Percentiles rank a stretch among this genome's conserved stretches.
Conservation (phyloP, 2,329 filamentous ascomycete species). For the Annulohypoxylon truncatum region DNA sequence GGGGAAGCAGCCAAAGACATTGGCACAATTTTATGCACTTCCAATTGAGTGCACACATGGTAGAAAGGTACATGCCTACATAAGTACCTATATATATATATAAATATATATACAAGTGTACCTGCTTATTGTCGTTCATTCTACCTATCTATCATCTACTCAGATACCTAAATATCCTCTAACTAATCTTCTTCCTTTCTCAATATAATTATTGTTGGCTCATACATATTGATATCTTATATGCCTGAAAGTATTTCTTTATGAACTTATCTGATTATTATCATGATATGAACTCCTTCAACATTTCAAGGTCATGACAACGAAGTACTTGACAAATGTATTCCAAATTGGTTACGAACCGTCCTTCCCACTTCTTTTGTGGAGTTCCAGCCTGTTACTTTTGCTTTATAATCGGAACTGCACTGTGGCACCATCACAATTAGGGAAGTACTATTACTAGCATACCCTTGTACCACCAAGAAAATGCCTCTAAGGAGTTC, state of each 20-base stretch:
- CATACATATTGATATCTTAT: neutral
- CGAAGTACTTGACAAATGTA: neutral
- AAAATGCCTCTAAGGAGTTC: slow-evolving; percentile 31
- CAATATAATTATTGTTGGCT: neutral
- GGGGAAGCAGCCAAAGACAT: slow-evolving; percentile 32
- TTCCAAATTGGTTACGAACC: neutral
- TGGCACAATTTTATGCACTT: slow-evolving; percentile 34
- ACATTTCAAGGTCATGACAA: neutral
- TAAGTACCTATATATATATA: neutral
- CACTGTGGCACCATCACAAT: slow-evolving; percentile 28
- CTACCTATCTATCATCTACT: neutral
- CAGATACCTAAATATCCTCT: neutral
- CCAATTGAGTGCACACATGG: neutral
- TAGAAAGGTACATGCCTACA: neutral
- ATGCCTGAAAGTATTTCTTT: neutral
- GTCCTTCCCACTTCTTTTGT: neutral
- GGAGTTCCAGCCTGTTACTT: slow-evolving; percentile 3
- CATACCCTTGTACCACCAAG: slow-evolving; percentile 24
- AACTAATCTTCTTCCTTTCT: neutral
- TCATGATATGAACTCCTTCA: neutral
- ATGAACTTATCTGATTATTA: neutral
- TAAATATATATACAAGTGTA: no score
- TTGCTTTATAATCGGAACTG: slow-evolving; percentile 22
- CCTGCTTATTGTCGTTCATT: neutral
- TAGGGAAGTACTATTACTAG: slow-evolving; percentile 20